Evolutionary conservation across 2,329 filamentous ascomycete genomes (phyloP), one percentile per base, ranked within the genome.

Genomic region (Ophiocordyceps australis): DNA sequence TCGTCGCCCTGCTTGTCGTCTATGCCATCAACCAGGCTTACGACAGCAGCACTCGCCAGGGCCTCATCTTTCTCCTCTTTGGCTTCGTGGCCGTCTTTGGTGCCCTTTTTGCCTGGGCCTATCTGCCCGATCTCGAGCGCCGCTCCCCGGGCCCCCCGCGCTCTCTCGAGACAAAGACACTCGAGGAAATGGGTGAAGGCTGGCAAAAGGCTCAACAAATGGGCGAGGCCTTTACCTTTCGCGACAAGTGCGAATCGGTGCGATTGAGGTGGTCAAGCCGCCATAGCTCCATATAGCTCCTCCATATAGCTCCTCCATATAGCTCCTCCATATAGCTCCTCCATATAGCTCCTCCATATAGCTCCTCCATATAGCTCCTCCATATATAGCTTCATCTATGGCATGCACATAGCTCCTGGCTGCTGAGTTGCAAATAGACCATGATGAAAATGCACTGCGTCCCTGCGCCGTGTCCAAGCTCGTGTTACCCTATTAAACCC

Each of bases 151-250:
- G 41, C 8, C 47, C 51, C 18, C 46, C 48, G 20, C 41, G 37
- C 13, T 41, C 45, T 19, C 42, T 58, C 17, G 57, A 58, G 38
- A 54, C 52, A 3, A 60, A 58, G 38, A 56, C 46, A 21, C 49
- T 65, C 3, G 60, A 65, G 34, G 59, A 62, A 25, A 46, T 65
- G 5, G 59, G 59, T 10, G 58, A 59, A 32, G 60, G 60, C 2
- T 43, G 56, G 8, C 48, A 50, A 25, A 50, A 53, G 33, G 60
- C 58, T 2, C 42, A 49, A 6, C 42, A 46, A 8, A 50, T 54
- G 14, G 59, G 58, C 3, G 54, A 62, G 36, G 33, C 54, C 3
- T 47, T 64, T 7, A 57, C 52, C 1, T 32, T 61, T 14, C 40
- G 45, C 9, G 55, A 54, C 20, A 62, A 59, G 37, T 49, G 50